Conservation (phyloP, 2,329 filamentous ascomycete genomes). For the Microcyclosporella mali region DNA sequence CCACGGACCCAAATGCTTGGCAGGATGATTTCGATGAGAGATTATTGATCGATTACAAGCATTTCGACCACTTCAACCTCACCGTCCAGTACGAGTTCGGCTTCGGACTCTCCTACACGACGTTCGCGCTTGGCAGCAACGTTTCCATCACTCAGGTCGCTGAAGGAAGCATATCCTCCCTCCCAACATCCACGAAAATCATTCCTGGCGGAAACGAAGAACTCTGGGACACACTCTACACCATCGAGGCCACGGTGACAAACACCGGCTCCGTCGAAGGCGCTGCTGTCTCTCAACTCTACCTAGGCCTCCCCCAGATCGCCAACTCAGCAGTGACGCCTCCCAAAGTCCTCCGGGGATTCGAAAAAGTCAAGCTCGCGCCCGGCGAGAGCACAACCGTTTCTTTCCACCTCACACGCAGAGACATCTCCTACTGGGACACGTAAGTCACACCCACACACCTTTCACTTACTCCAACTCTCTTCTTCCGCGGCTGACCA, state of each 20-base stretch:
- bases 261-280: conserved; percentile 55
- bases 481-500: neutral
- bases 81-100: conserved; percentile 30
- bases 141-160: conserved; percentile 6
- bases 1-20: conserved; percentile 36
- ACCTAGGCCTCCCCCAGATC: conserved; percentile 37
- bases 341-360: conserved; percentile 31
- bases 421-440: conserved; percentile 21
- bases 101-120: conserved; percentile 28
- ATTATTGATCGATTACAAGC: conserved; percentile 48
- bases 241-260: conserved; percentile 50
- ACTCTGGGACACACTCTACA: conserved; percentile 58
- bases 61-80: conserved; percentile 41
- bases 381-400: conserved; percentile 19
- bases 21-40: conserved; percentile 49
- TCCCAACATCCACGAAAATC: conserved; percentile 14
- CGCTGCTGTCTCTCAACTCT: conserved; percentile 53
- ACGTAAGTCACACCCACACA: conserved; percentile 35
- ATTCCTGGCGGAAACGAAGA: conserved; percentile 27
- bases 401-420: conserved; percentile 14
- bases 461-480: conserved; percentile 12
- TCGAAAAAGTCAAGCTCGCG: conserved; percentile 33
- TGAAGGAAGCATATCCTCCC: conserved; percentile 11
- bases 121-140: conserved; percentile 18
- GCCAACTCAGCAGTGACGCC: conserved; percentile 31